Base-by-base conservation (phyloP, 2,329 filamentous ascomycete genomes). In the Aspergillus tamarii region DNA sequence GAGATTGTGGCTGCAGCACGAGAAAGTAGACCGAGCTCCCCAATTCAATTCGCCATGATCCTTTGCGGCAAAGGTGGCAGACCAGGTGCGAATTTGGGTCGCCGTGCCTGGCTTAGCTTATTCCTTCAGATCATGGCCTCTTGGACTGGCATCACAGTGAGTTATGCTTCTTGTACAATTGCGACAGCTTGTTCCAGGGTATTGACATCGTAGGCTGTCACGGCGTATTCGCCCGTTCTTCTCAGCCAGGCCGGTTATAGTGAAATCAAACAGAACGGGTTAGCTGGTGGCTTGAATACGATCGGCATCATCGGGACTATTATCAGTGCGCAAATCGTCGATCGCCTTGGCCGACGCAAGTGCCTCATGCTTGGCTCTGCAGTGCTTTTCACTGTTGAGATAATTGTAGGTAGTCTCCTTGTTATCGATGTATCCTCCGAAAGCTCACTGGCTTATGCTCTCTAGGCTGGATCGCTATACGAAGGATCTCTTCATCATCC, bases 231-330 rank as follows among this genome's bases (percentile, higher is more conserved):
- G 4, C 74, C 75, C 0, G 62, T 66, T 23, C 68, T 76, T 14
- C 65, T 76, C 6, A 59, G 67, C 7, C 72, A 73, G 41, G 74
- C 74, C n/a, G 74, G 65, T 66, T 76, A 76, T 50, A 81, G 83
- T 60, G 77, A 64, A 46, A 65, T 73, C 30, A 73, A 66, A 11
- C 72, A 82, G 61, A 82, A 81, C 58, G 80, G 83, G 41, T 79
- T 86, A 11, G 80, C 83, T 1, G 84, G 84, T 7, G 80, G 82
- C 7, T 71, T 84, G 19, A 86, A 85, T 70, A 85, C 83, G 0
- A 77, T 85, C 56, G 84, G 84, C 14, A 82, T 85, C 30, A 64
- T 84, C 2, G 83, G 83, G 1, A 86, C 84, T 2, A 81, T 84
- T 41, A 82, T 84, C 62, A 82, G 80, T 59, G 81, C 83, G 2